These are phyloP conservation scores for Diplodia scrobiculata DNA, from an alignment of 2,329 filamentous ascomycete species.

Conservation along the genomic window DNA sequence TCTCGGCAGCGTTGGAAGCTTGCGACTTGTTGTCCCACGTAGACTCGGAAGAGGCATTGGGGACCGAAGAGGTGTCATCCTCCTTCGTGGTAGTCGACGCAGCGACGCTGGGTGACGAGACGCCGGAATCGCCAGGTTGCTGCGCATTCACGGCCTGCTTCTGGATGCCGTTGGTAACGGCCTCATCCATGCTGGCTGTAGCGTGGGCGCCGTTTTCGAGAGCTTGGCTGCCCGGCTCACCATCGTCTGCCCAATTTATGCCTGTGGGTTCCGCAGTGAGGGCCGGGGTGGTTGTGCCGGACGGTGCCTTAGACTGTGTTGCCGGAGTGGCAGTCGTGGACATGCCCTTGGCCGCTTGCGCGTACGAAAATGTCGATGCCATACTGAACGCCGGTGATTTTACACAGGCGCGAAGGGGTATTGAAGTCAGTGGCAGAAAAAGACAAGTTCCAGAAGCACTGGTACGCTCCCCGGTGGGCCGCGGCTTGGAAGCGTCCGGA, in stretches of 20 bases:
- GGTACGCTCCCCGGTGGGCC: slow-evolving; percentile 1
- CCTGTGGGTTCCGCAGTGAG: slow-evolving; percentile 45
- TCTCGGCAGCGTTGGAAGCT: slow-evolving; percentile 66
- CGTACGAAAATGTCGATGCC: slow-evolving; percentile 76
- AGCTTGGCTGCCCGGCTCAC: slow-evolving; percentile 45
- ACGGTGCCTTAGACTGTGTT: slow-evolving; percentile 49
- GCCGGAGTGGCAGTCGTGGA: slow-evolving; percentile 52
- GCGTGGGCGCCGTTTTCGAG: slow-evolving; percentile 37
- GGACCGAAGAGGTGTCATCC: slow-evolving; percentile 62
- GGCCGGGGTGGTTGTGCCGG: slow-evolving; percentile 48
- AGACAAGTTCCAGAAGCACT: slow-evolving; percentile 12
- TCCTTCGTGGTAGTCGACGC: slow-evolving; percentile 60
- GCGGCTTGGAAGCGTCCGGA: slow-evolving; percentile 38
- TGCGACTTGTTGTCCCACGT: slow-evolving; percentile 69
- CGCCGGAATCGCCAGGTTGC: slow-evolving; percentile 35
- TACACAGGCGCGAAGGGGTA: slow-evolving; percentile 20
- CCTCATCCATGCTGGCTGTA: slow-evolving; percentile 36
- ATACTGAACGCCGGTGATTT: slow-evolving; percentile 21
- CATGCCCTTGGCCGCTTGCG: slow-evolving; percentile 88
- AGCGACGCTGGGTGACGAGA: slow-evolving; percentile 58
- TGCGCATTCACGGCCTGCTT: slow-evolving; percentile 30
- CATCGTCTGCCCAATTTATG: slow-evolving; percentile 53
- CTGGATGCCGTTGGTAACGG: slow-evolving; percentile 32
- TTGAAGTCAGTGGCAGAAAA: slow-evolving; percentile 20
- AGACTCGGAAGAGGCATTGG: slow-evolving; percentile 65